Evolutionary conservation across 73 alveolate genomes (phyloP).

Genomic region (Paramecium biaurelia): DNA sequence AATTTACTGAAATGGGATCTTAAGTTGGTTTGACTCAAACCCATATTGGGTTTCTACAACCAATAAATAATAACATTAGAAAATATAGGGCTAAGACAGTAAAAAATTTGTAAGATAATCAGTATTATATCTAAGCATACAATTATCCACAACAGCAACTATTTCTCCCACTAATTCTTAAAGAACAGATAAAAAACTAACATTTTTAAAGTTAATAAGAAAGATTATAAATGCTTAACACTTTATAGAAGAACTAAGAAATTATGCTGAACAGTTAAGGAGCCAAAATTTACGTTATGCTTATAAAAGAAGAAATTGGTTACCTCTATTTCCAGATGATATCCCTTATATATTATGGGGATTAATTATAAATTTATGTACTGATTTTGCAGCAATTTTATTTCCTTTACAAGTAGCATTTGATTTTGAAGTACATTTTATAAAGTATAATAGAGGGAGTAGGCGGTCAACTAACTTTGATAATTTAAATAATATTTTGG

Average conservation of each 20-base stretch:
- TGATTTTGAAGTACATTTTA: neutral
- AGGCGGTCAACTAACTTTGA: neutral
- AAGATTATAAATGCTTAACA: neutral
- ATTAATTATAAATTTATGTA: neutral
- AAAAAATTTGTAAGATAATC: neutral
- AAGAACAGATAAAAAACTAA: neutral
- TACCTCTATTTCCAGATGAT: constrained; percentile 38
- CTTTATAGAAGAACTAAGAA: neutral
- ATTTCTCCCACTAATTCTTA: neutral
- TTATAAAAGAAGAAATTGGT: neutral
- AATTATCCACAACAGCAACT: neutral
- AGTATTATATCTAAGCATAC: neutral
- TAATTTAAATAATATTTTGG: neutral
- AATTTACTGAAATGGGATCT: constrained; percentile 7
- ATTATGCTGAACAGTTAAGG: neutral
- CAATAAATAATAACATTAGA: neutral
- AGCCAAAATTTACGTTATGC: neutral
- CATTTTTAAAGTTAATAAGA: neutral
- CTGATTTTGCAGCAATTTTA: neutral
- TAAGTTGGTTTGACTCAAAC: neutral
- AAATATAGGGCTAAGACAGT: neutral
- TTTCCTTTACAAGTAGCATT: neutral
- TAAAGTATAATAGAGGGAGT: neutral
- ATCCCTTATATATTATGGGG: neutral
- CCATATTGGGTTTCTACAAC: neutral